Base-by-base conservation (phyloP, 805 yeast genomes). In the Yarrowia deformans region DNA sequence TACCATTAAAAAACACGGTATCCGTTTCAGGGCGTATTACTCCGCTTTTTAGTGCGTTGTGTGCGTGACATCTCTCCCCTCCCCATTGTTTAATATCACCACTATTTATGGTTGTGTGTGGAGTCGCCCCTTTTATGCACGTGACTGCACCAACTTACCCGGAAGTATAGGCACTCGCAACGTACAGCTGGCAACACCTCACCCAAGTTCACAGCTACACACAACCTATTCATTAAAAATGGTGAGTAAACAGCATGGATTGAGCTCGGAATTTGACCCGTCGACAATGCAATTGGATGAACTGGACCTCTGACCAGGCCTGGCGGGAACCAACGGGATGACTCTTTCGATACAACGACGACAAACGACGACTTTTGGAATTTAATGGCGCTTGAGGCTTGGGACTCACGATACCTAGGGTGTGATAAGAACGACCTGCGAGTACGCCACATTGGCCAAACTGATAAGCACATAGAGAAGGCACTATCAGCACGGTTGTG, bases 111-210 rank as follows among this genome's bases (percentile, higher is more conserved):
- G 63, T 56, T 56, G 37, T 23, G 29, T 23, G 48, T 56, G 16
- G 19, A n/a, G 10, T 8, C 10, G n/a, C 63, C 63, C 48, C 48
- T 56, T 40, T 40, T 56, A 45, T 45, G 45, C 66, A 60, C 66
- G 66, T 60, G 66, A 60, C 66, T 9, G 8, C 3, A 7, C 42
- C 13, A 45, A 45, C 42, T 60, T 60, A 60, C 66, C 66, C 66
- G 32, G 66, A 60, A n/a, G 66, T 45, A 18, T 18, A 14, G 1
- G 66, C 66, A 32, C 52, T 40, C 50, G 42, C 42, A 60, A 60
- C 42, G 66, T 60, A 43, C 66, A 60, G 52, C 66, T 60, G 66
- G 32, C 66, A 60, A 34, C 66, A 60, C 66, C 66, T 43, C 66
- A 34, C 52, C 34, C 52, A 34, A 43, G 34, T 43, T 45, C 66